Evolutionary conservation across 805 yeast genomes (phyloP), one percentile per base, ranked within the genome.

Genomic region (Cyberlindnera mrakii): DNA sequence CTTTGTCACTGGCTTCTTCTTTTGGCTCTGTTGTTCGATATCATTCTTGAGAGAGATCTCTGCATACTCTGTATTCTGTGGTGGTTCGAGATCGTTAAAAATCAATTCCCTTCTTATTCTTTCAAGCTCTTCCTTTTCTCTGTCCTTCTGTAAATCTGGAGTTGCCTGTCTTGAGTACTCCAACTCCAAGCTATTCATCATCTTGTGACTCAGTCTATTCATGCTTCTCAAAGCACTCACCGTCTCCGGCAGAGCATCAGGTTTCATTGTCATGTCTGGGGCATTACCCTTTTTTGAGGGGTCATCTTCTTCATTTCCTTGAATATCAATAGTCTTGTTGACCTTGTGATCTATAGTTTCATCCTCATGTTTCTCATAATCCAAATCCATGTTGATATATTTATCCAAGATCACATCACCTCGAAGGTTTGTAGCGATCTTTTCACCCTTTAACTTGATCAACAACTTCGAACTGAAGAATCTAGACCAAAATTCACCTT

Each of bases 401-500:
- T 84, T 82, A 63, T 93, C 99, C 46, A 93, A 70, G 6, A 89
- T 73, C 5, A 81, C 74, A 62, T 93, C 98, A 41, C 93, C 89
- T 49, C 95, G 74, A 49, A 86, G 87, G 57, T 78, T 82, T 3
- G 75, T 64, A 55, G 81, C 78, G 41, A 88, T 75, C 50, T 80
- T 81, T 58, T 93, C 98, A 45, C 99, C 99, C 59, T 96, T 74
- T 30, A 93, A 68, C 54, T 89, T 78, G 51, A 96, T 72, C 57
- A 90, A 93, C 47, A 93, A 67, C 54, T 88, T 84, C 0, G 97
- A 89, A 55, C 87, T 82, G 71, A 93, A 93, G 57, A 93, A 93
- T 48, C 97, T 70, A 10, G 96, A 87, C 99, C 99, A 93, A 55
- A 93, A 93, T 57, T 85, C 96, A 34, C 91, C 90, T 60, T 93